Evolutionary conservation across 805 yeast genomes (phyloP).

Genomic region (Yamadazyma nakazawae): DNA sequence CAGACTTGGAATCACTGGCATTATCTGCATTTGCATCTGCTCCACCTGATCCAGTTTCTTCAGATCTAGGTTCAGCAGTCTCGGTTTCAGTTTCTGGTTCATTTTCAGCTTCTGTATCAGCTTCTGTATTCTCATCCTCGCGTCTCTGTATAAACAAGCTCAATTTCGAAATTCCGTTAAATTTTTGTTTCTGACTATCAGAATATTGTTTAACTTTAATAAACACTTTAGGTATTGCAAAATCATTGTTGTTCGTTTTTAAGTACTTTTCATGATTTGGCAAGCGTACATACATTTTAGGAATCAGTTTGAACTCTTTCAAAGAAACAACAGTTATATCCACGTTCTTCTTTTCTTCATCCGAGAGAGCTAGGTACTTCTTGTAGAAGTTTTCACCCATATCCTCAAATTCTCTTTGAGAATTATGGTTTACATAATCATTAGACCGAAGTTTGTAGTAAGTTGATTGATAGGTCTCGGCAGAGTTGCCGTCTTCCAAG

Average conservation of each 20-base stretch:
- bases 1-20: neutral
- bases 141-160: constrained; percentile 49
- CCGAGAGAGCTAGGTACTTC: neutral
- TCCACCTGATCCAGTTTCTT: neutral
- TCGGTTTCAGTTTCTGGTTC: neutral
- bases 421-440: constrained; percentile 41
- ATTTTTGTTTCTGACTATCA: constrained; percentile 57
- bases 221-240: constrained; percentile 23
- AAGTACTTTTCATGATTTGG: constrained; percentile 33
- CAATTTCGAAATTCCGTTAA: constrained; percentile 64
- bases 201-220: constrained; percentile 54
- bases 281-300: constrained; percentile 27
- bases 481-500: constrained; percentile 36
- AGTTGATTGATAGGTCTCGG: constrained; percentile 50
- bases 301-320: constrained; percentile 26
- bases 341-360: neutral
- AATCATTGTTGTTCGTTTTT: constrained; percentile 26
- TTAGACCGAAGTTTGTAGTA: constrained; percentile 46
- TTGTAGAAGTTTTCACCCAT: constrained; percentile 21
- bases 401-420: constrained; percentile 20
- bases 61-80: neutral
- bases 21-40: constrained; percentile 5
- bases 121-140: neutral
- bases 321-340: constrained; percentile 21
- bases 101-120: neutral